Evolutionary conservation across 371 early-diverging fungal species (phyloP), one percentile per base, ranked within the genome.

Genomic region (Blakeslea trispora): DNA sequence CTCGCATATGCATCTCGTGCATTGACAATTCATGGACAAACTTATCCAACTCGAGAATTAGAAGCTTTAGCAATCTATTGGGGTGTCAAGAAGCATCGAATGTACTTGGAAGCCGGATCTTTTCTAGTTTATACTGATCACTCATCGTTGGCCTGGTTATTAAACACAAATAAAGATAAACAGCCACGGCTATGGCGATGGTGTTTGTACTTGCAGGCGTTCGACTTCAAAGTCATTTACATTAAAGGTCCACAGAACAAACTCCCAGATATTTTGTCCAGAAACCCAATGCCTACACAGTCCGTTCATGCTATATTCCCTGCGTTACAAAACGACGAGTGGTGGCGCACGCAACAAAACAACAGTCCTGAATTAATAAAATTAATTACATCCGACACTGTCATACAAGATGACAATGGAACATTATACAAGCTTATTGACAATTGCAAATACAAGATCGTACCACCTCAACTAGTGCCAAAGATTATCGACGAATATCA

Each of bases 71-170:
- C 48, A 13, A 31, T 55, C 11, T 28, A 28, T 28, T 28, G 28
- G 28, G 43, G 47, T 13, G 13, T 60, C 11, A 23, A 45, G 6
- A 53, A 54, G 17, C 49, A 53, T 39, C 24, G 48, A 40, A 32
- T 19, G 9, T 60, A 37, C n/a, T 17, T 60, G 11, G 34, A 53
- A 14, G 42, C 37, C 19, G 55, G 43, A 5, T 19, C 5, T 14
- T 54, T 60, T 17, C 21, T 22, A 8, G 45, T 59, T 32, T 44
- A 39, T 35, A 54, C 61, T 2, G 61, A 60, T 28, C 55, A 60
- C 24, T 18, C 44, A 1, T 37, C 45, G 2, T 34, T 55, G 11
- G 47, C 45, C 35, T 37, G 46, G 47, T 8, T 55, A 2, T 14
- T 47, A 10, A 55, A 55, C 28, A 47, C 28, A 7, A 55, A 55